Evolutionary conservation across 768 basidiomycete genomes (phyloP), one percentile per base, ranked within the genome.

Genomic region (Lactarius hatsudake): DNA sequence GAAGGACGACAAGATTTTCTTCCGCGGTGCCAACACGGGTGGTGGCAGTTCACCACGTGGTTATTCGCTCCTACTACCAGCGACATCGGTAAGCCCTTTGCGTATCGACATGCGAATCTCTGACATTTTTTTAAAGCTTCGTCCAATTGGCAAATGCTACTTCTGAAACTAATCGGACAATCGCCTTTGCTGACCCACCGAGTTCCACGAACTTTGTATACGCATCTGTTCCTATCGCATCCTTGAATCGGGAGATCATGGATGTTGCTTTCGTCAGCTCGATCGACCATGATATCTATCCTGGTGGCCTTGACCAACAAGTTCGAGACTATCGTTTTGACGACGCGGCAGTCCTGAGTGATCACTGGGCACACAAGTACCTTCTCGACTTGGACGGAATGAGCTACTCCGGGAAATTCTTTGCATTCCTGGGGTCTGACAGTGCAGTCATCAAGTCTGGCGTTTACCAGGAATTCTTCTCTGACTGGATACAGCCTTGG

Each of bases 11-110:
- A 86, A 85, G 73, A 84, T 98, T 51, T 96, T 96, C 76, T 99
- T 96, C 94, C 81, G 97, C 55, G 97, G 97, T 13, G 94, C 95
- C 2, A 96, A 94, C 0, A 98, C 96, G 0, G 97, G 97, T 63
- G 96, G 96, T 1, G 95, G 95, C 36, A 91, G 84, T 68, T 88
- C 88, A 45, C 95, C 95, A 1, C 85, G 87, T 0, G 94, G 95
- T 0, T 96, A 92, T 74, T 79, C 91, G 2, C 78, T n/a, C 86
- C 2, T 84, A 87, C 69, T 97, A 95, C 71, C 95, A 98, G 67
- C 84, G 95, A 55, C 95, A 97, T 75, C 82, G 94, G 87, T 89
- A 69, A 48, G 74, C 73, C 13, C 56, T 58, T 59, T 66, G 36
- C 54, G 65, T 60, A 59, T 62, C 53, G 59, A 38, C 63, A 71